Evolutionary conservation across 805 yeast genomes (phyloP).

Genomic region (Candida stauntonica): DNA sequence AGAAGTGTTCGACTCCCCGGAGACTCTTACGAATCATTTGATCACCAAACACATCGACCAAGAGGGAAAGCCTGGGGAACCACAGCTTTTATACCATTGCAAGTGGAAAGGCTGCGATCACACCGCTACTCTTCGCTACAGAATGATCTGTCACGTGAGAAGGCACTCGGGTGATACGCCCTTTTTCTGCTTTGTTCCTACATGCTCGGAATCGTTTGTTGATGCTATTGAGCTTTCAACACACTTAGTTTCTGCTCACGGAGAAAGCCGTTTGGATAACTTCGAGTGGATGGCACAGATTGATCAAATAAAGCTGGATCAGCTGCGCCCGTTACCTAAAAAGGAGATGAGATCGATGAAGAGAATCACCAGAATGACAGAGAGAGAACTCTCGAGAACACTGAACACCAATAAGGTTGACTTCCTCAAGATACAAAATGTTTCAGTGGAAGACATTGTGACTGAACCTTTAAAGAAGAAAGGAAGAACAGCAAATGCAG

Average conservation of each 20-base stretch:
- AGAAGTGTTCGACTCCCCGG: neutral
- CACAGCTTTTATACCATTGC: constrained; percentile 30
- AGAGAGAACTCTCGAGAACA: constrained; percentile 9
- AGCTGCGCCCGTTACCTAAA: constrained; percentile 7
- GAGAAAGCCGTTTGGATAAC: constrained; percentile 7
- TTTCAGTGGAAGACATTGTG: constrained; percentile 22
- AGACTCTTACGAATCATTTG: constrained; percentile 10
- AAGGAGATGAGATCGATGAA: constrained; percentile 7
- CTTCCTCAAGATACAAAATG: constrained; percentile 24
- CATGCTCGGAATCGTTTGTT: constrained; percentile 56
- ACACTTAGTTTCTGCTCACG: constrained; percentile 58
- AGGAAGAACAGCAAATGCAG: constrained; percentile 25
- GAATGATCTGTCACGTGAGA: constrained; percentile 57
- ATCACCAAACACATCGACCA: constrained; percentile 11
- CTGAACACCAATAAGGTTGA: constrained; percentile 17
- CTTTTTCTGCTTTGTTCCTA: constrained; percentile 60
- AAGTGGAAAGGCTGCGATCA: constrained; percentile 57
- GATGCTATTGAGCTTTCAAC: constrained; percentile 59
- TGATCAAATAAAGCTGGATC: constrained; percentile 12
- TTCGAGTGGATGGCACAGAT: constrained; percentile 18
- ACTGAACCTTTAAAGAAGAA: constrained; percentile 26
- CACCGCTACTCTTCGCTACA: constrained; percentile 49
- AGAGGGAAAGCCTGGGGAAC: constrained; percentile 1
- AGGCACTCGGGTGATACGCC: constrained; percentile 68
- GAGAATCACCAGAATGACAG: constrained; percentile 9